phyloP scores from a whole-genome alignment of 2,329 filamentous ascomycete species.

The Fusarium chuoi region DNA sequence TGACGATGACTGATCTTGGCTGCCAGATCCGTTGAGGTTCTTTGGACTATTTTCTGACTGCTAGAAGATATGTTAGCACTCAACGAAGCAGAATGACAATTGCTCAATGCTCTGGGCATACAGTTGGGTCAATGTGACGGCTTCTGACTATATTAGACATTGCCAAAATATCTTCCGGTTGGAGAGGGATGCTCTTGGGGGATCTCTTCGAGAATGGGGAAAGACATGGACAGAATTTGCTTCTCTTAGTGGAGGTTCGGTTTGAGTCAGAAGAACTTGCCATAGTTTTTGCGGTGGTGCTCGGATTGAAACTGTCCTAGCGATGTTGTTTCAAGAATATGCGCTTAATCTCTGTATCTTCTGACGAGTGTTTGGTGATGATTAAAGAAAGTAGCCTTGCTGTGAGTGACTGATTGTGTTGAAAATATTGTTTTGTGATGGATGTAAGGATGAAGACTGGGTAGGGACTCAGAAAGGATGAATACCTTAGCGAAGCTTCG shows the following conservation, averaged over 20 bases:
- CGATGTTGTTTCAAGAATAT: background rate
- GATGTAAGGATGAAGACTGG: background rate
- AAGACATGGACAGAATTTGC: background rate
- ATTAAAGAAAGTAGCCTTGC: background rate
- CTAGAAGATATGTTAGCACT: background rate
- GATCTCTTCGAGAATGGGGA: background rate
- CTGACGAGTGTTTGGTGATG: background rate
- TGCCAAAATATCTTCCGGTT: background rate
- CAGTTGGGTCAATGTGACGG: background rate
- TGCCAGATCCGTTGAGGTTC: background rate
- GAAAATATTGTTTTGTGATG: background rate
- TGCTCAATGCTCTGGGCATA: background rate
- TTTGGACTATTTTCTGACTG: background rate
- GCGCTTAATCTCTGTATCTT: background rate
- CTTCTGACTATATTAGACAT: background rate
- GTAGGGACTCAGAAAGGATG: too few species aligned
- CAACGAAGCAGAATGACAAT: background rate
- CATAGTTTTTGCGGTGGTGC: background rate
- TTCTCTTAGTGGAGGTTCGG: background rate
- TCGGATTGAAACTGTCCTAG: background rate
- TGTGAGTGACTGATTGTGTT: background rate
- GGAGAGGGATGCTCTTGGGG: background rate
- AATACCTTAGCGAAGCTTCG: background rate
- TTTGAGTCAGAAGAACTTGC: background rate
- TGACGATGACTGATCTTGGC: background rate